Conservation (phyloP, 2,329 filamentous ascomycete species). For the Xylariaceae sp. region DNA sequence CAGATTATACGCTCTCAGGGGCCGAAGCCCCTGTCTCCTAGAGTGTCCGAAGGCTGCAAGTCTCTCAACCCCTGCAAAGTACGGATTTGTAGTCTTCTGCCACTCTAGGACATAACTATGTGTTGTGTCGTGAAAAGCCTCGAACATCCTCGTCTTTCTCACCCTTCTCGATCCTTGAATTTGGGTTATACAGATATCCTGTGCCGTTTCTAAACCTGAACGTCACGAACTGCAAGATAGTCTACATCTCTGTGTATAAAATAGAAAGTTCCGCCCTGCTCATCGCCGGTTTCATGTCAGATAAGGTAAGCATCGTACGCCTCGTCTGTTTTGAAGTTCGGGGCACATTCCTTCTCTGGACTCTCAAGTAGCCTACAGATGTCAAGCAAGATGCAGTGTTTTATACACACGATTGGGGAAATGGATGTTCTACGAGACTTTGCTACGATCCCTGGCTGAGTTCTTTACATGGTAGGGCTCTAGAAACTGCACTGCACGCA, state of each 20-base stretch:
- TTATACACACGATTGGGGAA: neutral
- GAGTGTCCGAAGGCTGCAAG: too few species aligned
- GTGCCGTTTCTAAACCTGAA: neutral
- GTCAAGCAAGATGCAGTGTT: neutral
- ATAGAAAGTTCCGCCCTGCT: neutral
- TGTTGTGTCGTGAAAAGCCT: neutral
- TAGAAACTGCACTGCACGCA: neutral
- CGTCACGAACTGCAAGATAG: neutral
- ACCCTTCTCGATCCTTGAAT: neutral
- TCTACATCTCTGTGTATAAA: conserved; percentile 2
- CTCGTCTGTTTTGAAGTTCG: neutral
- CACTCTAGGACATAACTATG: too few species aligned
- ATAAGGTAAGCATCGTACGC: neutral
- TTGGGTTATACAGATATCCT: neutral
- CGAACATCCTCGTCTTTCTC: neutral
- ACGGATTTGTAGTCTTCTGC: too few species aligned
- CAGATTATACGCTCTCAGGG: neutral
- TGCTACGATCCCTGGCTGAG: neutral
- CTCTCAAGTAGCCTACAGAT: neutral
- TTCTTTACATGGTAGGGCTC: neutral
- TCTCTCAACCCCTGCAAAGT: too few species aligned
- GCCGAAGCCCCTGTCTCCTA: too few species aligned
- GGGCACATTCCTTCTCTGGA: neutral
- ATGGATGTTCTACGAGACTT: neutral
- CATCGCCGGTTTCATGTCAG: neutral